Evolutionary conservation across 2,329 filamentous ascomycete species (phyloP), one percentile per base, ranked within the genome.

Genomic region (Nigrospora osmanthi): DNA sequence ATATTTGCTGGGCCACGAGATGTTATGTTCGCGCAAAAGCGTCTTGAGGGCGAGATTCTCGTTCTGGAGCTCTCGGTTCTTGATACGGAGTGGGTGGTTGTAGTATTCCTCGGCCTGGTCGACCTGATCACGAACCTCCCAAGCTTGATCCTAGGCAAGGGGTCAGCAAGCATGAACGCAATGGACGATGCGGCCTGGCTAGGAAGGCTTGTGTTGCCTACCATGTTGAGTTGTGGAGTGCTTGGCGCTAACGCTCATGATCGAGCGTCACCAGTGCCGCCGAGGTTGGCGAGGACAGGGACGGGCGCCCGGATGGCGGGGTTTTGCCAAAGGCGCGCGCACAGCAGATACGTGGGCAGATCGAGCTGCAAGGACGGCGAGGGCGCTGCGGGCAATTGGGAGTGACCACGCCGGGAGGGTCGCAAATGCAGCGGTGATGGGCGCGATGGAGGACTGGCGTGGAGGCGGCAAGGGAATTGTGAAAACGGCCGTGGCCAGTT

Each of bases 91-190:
- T 31, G 73, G 73, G 31, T 68, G 60, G 31, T 75, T 69, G 54
- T 72, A 76, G 40, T 65, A 63, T 33, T 61, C 58, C 57, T 69
- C 70, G 40, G 73, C 71, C 58, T 70, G 66, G 30, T 78, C 73
- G 47, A 73, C 65, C 52, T 70, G 71, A 51, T 78, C 75, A 44
- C 73, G 71, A 45, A 69, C 71, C 52, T 78, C 74, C 69, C 69
- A 73, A 4, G 74, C 65, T 32, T 60, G 51, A 16, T 56, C 53
- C 61, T 67, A 40, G 2, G 7, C 19, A 34, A 3, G 10, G n/a
- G 11, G 35, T 38, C 30, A 46, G 31, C 23, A 7, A 28, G 31
- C 23, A 9, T 17, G 16, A n/a, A 15, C 7, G 13, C 12, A 19
- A 11, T 34, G 31, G 16, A 6, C 9, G 39, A 16, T 23, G n/a